phyloP scores from a whole-genome alignment of 208 protist species.

The Eutreptiella sp. region DNA sequence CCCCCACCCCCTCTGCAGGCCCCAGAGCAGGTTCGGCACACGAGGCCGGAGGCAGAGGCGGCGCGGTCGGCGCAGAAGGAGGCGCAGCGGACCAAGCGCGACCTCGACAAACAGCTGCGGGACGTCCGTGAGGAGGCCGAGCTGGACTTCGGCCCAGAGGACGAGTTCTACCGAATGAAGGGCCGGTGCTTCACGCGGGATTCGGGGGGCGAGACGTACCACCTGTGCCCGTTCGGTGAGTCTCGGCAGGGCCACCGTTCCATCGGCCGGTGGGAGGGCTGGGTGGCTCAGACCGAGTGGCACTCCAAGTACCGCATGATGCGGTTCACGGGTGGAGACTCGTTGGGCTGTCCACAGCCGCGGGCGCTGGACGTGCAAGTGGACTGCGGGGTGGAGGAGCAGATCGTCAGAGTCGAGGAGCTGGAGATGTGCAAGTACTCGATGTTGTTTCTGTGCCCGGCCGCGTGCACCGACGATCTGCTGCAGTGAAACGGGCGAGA shows the following conservation, averaged over 20 bases:
- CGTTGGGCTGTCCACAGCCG: constrained; percentile 48
- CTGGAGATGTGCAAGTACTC: constrained; percentile 61
- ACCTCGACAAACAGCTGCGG: constrained; percentile 1
- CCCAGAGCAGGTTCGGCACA: no score
- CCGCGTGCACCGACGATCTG: no score
- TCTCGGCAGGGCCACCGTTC: constrained; percentile 38
- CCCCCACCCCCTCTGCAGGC: no score
- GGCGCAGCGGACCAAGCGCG: not conserved
- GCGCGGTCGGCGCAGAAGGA: constrained; percentile 20
- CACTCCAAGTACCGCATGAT: constrained; percentile 50
- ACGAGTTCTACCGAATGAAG: constrained; percentile 48
- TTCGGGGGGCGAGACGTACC: constrained; percentile 48
- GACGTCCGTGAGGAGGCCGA: constrained; percentile 19
- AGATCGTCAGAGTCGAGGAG: constrained; percentile 49
- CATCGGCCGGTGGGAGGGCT: constrained; percentile 51
- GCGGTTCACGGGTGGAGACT: constrained; percentile 46
- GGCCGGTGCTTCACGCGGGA: constrained; percentile 49
- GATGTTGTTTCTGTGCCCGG: constrained; percentile 64
- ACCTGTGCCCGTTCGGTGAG: constrained; percentile 49
- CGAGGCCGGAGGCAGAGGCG: constrained; percentile 33
- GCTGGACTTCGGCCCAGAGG: constrained; percentile 40
- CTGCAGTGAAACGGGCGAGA: no score
- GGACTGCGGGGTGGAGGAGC: constrained; percentile 56
- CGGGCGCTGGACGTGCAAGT: constrained; percentile 52
- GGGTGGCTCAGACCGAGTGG: constrained; percentile 52